phyloP scores from a whole-genome alignment of 768 basidiomycete species.

The Chalciporus pseudorubinellus region DNA sequence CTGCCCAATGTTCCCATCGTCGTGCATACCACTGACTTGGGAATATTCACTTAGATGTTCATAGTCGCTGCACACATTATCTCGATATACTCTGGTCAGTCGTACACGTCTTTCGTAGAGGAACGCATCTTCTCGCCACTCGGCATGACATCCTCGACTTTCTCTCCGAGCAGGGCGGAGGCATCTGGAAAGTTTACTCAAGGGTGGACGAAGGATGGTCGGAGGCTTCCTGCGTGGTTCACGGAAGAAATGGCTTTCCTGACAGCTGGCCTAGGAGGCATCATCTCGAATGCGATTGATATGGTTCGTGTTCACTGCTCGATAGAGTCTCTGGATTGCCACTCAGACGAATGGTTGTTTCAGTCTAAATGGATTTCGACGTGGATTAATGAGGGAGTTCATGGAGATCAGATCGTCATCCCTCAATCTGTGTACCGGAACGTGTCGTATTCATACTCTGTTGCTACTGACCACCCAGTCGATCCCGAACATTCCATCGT shows the following conservation, averaged over 20 bases:
- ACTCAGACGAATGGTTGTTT: background rate
- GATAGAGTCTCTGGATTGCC: background rate
- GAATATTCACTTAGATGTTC: slow-evolving; percentile 36
- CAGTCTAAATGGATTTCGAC: slow-evolving; percentile 41
- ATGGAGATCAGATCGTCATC: slow-evolving; percentile 33
- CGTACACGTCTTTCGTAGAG: slow-evolving; percentile 40
- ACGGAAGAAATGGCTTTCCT: slow-evolving; percentile 23
- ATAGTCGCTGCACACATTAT: slow-evolving; percentile 35
- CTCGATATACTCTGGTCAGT: slow-evolving; percentile 28
- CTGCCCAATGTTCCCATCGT: background rate
- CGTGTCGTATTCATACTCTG: slow-evolving; percentile 31
- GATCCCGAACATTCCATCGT: slow-evolving; percentile 26
- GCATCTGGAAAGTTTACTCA: slow-evolving; percentile 33
- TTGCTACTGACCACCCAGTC: slow-evolving; percentile 13
- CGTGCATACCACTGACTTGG: background rate
- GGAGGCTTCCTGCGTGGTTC: slow-evolving; percentile 34
- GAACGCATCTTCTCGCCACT: slow-evolving; percentile 41
- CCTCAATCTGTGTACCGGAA: slow-evolving; percentile 30
- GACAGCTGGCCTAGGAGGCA: slow-evolving; percentile 40
- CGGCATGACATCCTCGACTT: slow-evolving; percentile 41
- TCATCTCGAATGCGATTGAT: slow-evolving; percentile 43
- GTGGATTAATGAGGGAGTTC: slow-evolving; percentile 35
- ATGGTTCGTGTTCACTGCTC: slow-evolving; percentile 34
- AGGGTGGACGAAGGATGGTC: slow-evolving; percentile 32
- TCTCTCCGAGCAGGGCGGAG: slow-evolving; percentile 32